Evolutionary conservation across 2,329 filamentous ascomycete species (phyloP).

Genomic region (Aciculosporium take): DNA sequence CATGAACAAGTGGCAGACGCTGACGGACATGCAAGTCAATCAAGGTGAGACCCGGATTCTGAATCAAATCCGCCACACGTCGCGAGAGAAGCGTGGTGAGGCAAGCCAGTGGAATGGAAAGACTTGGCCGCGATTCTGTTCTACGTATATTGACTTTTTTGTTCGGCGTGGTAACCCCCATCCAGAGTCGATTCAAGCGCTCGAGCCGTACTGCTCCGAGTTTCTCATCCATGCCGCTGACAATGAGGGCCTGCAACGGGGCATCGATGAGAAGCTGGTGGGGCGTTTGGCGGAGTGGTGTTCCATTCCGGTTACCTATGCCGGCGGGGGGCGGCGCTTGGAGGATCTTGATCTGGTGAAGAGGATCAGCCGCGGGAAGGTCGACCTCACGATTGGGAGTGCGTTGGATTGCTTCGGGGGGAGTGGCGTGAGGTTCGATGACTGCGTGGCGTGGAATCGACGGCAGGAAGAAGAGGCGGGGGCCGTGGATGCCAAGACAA

Average conservation of each 20-base stretch:
- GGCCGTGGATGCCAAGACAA: too few species aligned
- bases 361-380: constrained; percentile 59
- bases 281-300: constrained; percentile 69
- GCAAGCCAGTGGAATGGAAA: neutral
- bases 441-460: constrained; percentile 80
- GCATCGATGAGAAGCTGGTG: constrained; percentile 79
- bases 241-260: constrained; percentile 83
- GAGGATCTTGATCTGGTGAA: constrained; percentile 75
- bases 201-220: constrained; percentile 89
- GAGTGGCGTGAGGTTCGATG: constrained; percentile 68
- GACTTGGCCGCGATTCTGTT: neutral
- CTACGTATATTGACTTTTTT: neutral
- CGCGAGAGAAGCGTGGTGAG: neutral
- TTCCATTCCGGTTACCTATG: constrained; percentile 86
- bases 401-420: constrained; percentile 94
- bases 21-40: constrained; percentile 90
- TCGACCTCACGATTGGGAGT: constrained; percentile 92
- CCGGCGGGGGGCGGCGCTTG: constrained; percentile 75
- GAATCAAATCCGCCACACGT: neutral
- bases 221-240: constrained; percentile 96
- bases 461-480: too few species aligned
- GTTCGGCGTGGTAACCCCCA: too few species aligned
- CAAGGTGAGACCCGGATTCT: constrained; percentile 41
- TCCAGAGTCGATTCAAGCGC: constrained; percentile 61
- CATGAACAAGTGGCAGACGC: constrained; percentile 98